These are phyloP conservation scores for Verticillium tricorpus DNA, from an alignment of 2,329 filamentous ascomycete genomes.

Conservation along the genomic window DNA sequence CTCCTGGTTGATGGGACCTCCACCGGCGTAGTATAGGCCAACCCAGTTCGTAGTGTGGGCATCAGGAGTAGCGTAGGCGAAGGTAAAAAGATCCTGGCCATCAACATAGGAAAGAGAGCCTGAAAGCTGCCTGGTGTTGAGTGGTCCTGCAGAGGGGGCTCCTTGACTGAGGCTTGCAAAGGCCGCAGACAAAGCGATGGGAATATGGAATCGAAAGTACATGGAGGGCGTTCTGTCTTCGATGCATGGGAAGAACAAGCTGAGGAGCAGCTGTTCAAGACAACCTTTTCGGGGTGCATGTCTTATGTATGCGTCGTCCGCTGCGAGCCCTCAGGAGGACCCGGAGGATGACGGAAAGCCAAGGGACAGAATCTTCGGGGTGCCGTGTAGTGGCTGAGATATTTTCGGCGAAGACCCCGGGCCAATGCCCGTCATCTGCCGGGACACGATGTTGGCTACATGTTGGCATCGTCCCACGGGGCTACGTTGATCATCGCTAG, in stretches of 20 bases:
- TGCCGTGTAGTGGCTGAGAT: not conserved
- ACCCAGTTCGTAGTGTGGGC: slow-evolving; percentile 30
- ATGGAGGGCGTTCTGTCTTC: not conserved
- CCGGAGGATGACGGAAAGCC: not conserved
- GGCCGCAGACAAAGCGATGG: not conserved
- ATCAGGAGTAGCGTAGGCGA: slow-evolving; percentile 26
- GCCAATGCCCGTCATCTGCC: not conserved
- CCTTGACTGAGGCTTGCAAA: not conserved
- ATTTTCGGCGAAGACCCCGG: not conserved
- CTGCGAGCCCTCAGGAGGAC: not conserved
- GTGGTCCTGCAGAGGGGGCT: not conserved
- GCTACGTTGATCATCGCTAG: not conserved
- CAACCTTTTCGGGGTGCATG: not conserved
- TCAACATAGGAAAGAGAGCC: not conserved
- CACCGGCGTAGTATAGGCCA: slow-evolving; percentile 28
- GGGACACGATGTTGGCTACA: not conserved
- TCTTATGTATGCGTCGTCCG: not conserved
- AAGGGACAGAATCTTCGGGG: not conserved
- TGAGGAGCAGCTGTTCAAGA: not conserved
- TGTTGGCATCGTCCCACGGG: not conserved
- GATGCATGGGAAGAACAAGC: not conserved
- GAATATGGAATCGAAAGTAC: not conserved
- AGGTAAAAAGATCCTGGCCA: slow-evolving; percentile 20
- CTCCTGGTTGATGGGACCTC: slow-evolving; percentile 26
- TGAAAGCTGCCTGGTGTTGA: not conserved